These are phyloP conservation scores for Aspergillus cristatus DNA, from an alignment of 495 filamentous ascomycete genomes.

Conservation along the genomic window DNA sequence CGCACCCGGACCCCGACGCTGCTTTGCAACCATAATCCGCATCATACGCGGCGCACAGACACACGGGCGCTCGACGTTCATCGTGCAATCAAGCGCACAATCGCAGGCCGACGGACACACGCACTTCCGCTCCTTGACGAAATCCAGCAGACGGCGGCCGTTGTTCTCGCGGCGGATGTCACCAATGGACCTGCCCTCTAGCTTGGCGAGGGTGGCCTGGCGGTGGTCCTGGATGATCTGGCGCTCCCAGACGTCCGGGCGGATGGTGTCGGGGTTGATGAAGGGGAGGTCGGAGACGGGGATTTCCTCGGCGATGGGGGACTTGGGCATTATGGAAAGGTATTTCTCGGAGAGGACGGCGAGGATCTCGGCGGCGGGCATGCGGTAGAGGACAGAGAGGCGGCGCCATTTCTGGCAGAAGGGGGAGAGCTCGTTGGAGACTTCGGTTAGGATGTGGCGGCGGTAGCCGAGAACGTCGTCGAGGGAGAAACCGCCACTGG, in stretches of 20 bases:
- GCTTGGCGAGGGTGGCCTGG: conserved; percentile 18
- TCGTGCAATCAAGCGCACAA: conserved; percentile 25
- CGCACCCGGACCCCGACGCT: conserved; percentile 6
- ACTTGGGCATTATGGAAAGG: conserved; percentile 14
- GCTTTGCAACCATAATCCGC: conserved; percentile 18
- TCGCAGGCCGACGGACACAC: conserved; percentile 23
- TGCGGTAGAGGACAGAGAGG: conserved; percentile 15
- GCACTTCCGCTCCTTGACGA: conserved; percentile 25
- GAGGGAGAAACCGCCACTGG: conserved; percentile 1
- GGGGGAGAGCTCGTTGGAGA: conserved; percentile 8
- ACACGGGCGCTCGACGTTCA: conserved; percentile 18
- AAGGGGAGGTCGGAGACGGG: conserved; percentile 17
- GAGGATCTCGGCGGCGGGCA: conserved; percentile 19
- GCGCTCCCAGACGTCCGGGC: conserved; percentile 11
- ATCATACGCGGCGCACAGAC: conserved; percentile 30
- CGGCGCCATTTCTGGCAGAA: conserved; percentile 24
- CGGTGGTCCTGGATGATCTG: conserved; percentile 24
- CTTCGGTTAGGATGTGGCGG: conserved; percentile 13
- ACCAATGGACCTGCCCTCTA: conserved; percentile 25
- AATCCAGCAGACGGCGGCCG: conserved; percentile 9
- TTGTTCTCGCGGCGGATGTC: conserved; percentile 23
- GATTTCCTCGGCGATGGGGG: conserved; percentile 7
- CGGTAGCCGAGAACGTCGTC: conserved; percentile 29
- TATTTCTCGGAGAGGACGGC: conserved; percentile 28
- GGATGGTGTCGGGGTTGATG: conserved; percentile 9